phyloP scores from a whole-genome alignment of 164 flowering plant species.

The Vitis rotundifolia region DNA sequence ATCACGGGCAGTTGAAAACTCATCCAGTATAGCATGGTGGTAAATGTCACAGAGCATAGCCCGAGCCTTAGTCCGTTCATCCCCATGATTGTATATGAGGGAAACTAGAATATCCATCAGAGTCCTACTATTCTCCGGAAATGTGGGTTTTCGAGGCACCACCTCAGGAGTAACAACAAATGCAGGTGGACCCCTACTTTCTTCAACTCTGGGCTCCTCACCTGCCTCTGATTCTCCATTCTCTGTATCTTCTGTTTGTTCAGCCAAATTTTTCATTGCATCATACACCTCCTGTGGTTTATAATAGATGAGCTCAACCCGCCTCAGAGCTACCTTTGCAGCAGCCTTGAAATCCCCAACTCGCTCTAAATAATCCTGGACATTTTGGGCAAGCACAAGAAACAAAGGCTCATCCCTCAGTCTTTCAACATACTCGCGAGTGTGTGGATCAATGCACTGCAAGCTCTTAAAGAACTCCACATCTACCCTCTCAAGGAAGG shows the following conservation, averaged over 20 bases:
- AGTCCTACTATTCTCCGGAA: constrained; percentile 72
- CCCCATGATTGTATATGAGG: constrained; percentile 83
- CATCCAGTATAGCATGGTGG: constrained; percentile 88
- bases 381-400: constrained; percentile 81
- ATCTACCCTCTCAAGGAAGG: constrained; percentile 87
- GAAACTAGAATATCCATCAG: constrained; percentile 83
- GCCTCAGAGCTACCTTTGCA: constrained; percentile 77
- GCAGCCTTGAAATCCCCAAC: constrained; percentile 74
- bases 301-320: constrained; percentile 84
- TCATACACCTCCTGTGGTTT: constrained; percentile 96
- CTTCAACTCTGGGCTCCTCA: constrained; percentile 56
- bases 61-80: constrained; percentile 95
- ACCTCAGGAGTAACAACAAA: constrained; percentile 75
- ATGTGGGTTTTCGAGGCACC: constrained; percentile 80
- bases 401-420: constrained; percentile 87
- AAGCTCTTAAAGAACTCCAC: constrained; percentile 87
- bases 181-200: constrained; percentile 58
- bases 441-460: constrained; percentile 93
- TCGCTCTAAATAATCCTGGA: constrained; percentile 71
- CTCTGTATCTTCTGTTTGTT: constrained; percentile 45
- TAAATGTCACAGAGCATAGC: constrained; percentile 98
- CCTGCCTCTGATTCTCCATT: constrained; percentile 41
- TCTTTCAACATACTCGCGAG: constrained; percentile 86
- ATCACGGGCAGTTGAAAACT: constrained; percentile 76
- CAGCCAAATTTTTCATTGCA: constrained; percentile 88